Conservation (phyloP, 1,284 basidiomycete genomes). For the Cutaneotrichosporon dermatis region DNA sequence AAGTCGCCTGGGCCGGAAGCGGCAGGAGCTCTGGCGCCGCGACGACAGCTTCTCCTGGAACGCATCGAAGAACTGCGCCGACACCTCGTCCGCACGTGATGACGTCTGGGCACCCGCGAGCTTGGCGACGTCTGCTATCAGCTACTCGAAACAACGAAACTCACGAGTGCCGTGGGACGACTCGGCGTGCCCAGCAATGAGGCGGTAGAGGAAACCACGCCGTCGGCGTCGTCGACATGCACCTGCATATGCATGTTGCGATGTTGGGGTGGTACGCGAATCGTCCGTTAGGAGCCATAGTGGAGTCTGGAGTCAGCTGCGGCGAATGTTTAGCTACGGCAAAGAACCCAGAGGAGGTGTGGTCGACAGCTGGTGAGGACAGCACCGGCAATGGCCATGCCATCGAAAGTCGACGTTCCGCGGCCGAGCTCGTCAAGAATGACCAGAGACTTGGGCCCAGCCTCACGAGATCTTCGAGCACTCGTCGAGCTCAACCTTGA, state of each 20-base stretch:
- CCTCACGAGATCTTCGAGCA: conserved; percentile 87
- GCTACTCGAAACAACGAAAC: conserved; percentile 32
- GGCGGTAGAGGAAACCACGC: conserved; percentile 92
- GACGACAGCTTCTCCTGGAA: conserved; percentile 71
- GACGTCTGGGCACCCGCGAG: conserved; percentile 66
- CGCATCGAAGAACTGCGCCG: conserved; percentile 77
- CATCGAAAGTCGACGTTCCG: conserved; percentile 62
- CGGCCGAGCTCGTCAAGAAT: conserved; percentile 93
- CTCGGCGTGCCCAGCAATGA: conserved; percentile 79
- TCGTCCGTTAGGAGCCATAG: conserved; percentile 50
- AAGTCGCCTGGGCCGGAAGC: conserved; percentile 77
- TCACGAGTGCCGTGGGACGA: conserved; percentile 81
- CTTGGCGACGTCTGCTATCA: conserved; percentile 64
- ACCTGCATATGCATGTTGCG: conserved; percentile 92
- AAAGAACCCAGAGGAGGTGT: conserved; percentile 67
- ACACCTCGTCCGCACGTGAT: conserved; percentile 84
- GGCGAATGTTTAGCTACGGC: conserved; percentile 34
- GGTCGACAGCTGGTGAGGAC: conserved; percentile 91
- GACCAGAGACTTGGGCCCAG: conserved; percentile 84
- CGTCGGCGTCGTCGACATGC: conserved; percentile 81
- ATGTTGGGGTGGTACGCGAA: conserved; percentile 83
- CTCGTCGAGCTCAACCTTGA: conserved; percentile 94
- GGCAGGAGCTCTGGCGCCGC: conserved; percentile 65
- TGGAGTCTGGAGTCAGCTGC: conserved; percentile 40
- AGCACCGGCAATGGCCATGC: conserved; percentile 93